These are phyloP conservation scores for Scopulariopsis brevicaulis DNA, from an alignment of 2,329 filamentous ascomycete species.

Conservation along the genomic window DNA sequence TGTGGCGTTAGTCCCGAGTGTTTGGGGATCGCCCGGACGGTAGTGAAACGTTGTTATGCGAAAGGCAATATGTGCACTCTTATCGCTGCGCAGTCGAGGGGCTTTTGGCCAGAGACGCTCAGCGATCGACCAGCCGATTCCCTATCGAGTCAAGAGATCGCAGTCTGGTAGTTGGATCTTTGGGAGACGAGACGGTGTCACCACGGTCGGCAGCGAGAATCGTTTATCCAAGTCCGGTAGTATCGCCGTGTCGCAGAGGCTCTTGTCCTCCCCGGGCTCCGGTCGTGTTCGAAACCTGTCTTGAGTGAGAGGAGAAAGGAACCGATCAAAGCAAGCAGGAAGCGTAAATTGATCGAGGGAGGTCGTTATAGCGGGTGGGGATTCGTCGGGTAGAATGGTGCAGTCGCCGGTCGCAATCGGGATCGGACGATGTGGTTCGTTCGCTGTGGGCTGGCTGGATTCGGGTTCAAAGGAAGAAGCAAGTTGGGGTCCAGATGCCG, in stretches of 20 bases:
- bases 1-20: constrained; percentile 5
- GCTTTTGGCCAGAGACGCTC: background rate
- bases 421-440: background rate
- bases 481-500: background rate
- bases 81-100: background rate
- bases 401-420: background rate
- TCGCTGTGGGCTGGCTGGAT: background rate
- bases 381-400: background rate
- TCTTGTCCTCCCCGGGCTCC: background rate
- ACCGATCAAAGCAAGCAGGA: background rate
- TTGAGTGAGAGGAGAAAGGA: background rate
- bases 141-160: background rate
- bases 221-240: background rate
- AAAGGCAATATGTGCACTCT: constrained; percentile 1
- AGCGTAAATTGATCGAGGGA: background rate
- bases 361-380: background rate
- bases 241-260: background rate
- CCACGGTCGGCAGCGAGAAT: background rate
- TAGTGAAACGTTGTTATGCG: constrained; percentile 17
- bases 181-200: background rate
- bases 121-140: constrained; percentile 2
- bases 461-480: background rate
- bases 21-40: constrained; percentile 4
- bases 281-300: background rate
- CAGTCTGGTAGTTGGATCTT: background rate